Evolutionary conservation across 441 rosid genomes (phyloP), one percentile per base, ranked within the genome.

Genomic region (Corymbia calophylla): DNA sequence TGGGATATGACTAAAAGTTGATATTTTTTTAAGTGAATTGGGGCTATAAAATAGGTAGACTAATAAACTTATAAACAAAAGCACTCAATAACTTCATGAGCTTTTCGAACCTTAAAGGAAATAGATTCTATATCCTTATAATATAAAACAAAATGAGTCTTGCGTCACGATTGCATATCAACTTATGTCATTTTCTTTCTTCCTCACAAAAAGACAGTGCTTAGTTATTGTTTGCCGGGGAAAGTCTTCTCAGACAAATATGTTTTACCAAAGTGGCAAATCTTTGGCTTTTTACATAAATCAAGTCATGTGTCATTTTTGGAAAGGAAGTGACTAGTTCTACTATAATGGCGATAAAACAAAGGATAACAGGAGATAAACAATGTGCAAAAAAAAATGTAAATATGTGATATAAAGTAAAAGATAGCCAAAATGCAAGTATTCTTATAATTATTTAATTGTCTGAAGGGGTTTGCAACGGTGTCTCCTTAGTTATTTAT

Each of bases 261-360:
- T 58, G 6, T 58, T 58, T 58, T 14, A 25, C 7, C 1, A 3
- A 58, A 25, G 13, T 4, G n/a, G 64, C 29, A 58, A 25, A 58
- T 58, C n/a, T 58, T 58, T 0, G 0, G 2, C 3, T 58, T 12
- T 23, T 58, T 25, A 25, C 23, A 27, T 23, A 23, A 58, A 58
- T 15, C 2, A 5, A 0, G 64, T 25, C 27, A 1, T 4, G 1
- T 5, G 3, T 58, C 15, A 1, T 58, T 58, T 58, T 0, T 0
- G 3, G 10, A 25, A 58, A 58, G 4, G 7, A 58, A 25, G n/a
- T 11, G n/a, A 58, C n/a, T 25, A 58, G 25, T 25, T 60, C 16
- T 11, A 60, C n/a, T 60, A 14, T 27, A 60, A 29, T 10, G 12
- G 3, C 5, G 15, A 27, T 60, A 60, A 11, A 58, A 6, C 27